phyloP scores from a whole-genome alignment of 371 early-diverging fungal genomes.

The Sanchytrium tribonematis region DNA sequence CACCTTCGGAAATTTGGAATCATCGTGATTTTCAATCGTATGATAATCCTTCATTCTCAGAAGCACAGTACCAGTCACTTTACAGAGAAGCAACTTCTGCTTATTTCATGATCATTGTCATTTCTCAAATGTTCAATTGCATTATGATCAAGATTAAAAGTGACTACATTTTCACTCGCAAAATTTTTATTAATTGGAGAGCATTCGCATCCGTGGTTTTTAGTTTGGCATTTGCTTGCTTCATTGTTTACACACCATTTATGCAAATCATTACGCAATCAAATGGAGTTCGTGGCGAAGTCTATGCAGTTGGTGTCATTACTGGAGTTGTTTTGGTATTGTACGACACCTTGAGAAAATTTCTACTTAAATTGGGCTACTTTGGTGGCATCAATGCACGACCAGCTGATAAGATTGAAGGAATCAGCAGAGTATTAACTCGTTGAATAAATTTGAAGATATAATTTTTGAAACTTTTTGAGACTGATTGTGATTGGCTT shows the following conservation, averaged over 20 bases:
- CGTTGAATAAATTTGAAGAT: not conserved
- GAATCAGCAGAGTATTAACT: not conserved
- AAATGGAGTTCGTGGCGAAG: not conserved
- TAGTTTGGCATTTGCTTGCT: not conserved
- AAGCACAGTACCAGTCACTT: not conserved
- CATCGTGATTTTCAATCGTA: not conserved
- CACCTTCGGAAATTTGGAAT: not conserved
- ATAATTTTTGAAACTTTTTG: too few species aligned
- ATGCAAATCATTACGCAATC: not conserved
- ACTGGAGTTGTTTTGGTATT: not conserved
- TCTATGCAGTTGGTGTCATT: not conserved
- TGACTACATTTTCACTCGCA: not conserved
- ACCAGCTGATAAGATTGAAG: not conserved
- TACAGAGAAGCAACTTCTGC: not conserved
- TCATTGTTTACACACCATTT: not conserved
- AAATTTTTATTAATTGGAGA: not conserved
- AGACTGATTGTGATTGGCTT: too few species aligned
- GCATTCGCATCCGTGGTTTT: not conserved
- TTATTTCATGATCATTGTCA: not conserved
- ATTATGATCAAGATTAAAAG: not conserved
- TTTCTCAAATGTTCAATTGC: not conserved
- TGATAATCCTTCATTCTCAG: not conserved
- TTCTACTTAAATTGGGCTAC: not conserved
- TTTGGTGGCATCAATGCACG: not conserved
- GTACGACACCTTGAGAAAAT: not conserved